Conservation (phyloP, 2,329 filamentous ascomycete species). For the Ascochyta fabae region DNA sequence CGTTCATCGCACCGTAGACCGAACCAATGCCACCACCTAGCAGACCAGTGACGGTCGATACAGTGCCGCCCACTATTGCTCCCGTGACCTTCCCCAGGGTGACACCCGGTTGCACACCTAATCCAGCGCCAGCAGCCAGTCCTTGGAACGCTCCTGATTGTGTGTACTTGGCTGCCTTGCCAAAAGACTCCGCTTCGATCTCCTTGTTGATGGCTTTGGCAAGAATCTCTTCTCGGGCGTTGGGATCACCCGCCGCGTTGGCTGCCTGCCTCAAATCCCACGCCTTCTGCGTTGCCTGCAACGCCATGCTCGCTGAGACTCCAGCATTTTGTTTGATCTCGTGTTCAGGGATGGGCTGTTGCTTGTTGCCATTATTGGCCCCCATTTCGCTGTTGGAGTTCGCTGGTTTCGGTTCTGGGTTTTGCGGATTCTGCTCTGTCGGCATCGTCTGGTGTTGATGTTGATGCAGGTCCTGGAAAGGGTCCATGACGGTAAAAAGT, state of each 20-base stretch:
- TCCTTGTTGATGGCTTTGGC: slow-evolving; percentile 51
- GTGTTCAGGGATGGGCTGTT: slow-evolving; percentile 38
- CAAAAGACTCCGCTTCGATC: slow-evolving; percentile 51
- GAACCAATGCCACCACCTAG: slow-evolving; percentile 46
- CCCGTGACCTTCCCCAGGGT: slow-evolving; percentile 46
- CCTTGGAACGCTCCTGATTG: slow-evolving; percentile 50
- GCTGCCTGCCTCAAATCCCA: slow-evolving; percentile 50
- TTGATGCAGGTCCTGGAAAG: neutral
- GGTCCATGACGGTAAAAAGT: slow-evolving; percentile 6
- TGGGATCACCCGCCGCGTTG: slow-evolving; percentile 47
- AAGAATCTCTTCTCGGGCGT: slow-evolving; percentile 49
- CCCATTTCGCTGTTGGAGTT: slow-evolving; percentile 19
- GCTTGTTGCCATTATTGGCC: slow-evolving; percentile 13
- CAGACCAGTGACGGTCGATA: slow-evolving; percentile 43
- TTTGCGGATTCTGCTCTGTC: slow-evolving; percentile 2
- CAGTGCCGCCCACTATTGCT: slow-evolving; percentile 43
- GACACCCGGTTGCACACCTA: slow-evolving; percentile 47
- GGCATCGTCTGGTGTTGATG: neutral
- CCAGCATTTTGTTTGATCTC: slow-evolving; percentile 50
- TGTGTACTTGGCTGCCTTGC: slow-evolving; percentile 51
- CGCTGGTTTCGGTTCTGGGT: slow-evolving; percentile 8
- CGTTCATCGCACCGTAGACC: slow-evolving; percentile 46
- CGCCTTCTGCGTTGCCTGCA: slow-evolving; percentile 48
- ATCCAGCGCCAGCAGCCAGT: slow-evolving; percentile 47
- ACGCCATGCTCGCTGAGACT: slow-evolving; percentile 47